phyloP scores from a whole-genome alignment of 2,329 filamentous ascomycete species.

The Byssoonygena ceratinophila region DNA sequence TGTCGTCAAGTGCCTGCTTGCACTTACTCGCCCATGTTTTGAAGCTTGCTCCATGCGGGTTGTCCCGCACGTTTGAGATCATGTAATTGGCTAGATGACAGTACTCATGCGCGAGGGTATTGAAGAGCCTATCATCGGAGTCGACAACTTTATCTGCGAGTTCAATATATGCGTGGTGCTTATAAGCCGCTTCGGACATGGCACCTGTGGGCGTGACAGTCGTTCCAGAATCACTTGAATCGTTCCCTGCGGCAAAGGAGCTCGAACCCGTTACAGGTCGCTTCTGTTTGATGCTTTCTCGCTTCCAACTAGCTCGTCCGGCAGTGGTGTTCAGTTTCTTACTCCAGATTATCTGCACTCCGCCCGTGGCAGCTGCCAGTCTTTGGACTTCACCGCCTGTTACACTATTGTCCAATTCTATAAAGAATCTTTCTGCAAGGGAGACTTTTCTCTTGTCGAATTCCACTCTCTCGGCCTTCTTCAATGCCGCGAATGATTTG shows the following conservation, averaged over 20 bases:
- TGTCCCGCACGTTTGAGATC: constrained; percentile 60
- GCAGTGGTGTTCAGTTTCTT: constrained; percentile 54
- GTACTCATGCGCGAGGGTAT: constrained; percentile 92
- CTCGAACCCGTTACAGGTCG: constrained; percentile 8
- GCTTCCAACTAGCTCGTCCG: constrained; percentile 59
- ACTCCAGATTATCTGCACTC: constrained; percentile 51
- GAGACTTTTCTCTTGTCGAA: constrained; percentile 46
- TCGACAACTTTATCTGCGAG: constrained; percentile 81
- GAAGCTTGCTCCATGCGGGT: constrained; percentile 77
- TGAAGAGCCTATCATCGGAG: constrained; percentile 63
- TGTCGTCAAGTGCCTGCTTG: constrained; percentile 26
- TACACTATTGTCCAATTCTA: constrained; percentile 45
- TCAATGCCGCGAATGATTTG: constrained; percentile 22
- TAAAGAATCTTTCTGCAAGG: constrained; percentile 46
- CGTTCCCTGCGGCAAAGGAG: constrained; percentile 1
- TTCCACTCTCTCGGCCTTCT: constrained; percentile 36
- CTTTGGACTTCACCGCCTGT: constrained; percentile 39
- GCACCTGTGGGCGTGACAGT: neutral
- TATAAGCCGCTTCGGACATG: constrained; percentile 16
- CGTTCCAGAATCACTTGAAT: constrained; percentile 14
- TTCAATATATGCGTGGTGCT: constrained; percentile 65
- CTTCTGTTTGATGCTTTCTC: constrained; percentile 35
- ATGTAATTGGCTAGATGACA: constrained; percentile 92
- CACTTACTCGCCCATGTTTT: constrained; percentile 53
- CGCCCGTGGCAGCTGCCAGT: constrained; percentile 44